Evolutionary conservation across 768 basidiomycete genomes (phyloP), one percentile per base, ranked within the genome.

Genomic region (Phylloporus sp.): DNA sequence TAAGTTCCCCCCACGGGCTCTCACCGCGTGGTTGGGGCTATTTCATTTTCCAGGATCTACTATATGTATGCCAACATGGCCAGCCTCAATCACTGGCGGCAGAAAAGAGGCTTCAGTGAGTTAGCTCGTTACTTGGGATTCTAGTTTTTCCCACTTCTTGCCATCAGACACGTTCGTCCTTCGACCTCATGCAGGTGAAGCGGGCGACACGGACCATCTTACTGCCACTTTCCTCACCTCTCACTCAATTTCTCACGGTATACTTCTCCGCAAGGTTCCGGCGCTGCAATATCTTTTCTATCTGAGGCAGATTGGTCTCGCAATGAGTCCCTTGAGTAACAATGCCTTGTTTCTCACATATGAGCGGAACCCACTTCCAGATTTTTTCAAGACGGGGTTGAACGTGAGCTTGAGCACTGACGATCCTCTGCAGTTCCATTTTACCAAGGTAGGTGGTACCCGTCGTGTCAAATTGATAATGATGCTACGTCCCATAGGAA

Each of bases 211-310:
- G 0, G 96, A 98, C 64, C 96, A 99, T 64, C 78, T 99, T 10
- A 90, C 94, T 0, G 91, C 96, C 3, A 89, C 95, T 3, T 99
- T 92, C 79, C 76, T 99, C 20, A 92, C 92, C 1, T 87, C 94
- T 3, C 95, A 98, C 62, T 97, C 94, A 1, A 98, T 99, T 61
- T 97, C 96, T 9, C 96, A 99, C 60, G 96, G 96, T n/a, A 99
- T 99, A 65, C 74, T 97, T 17, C 78, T 99, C 9, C 86, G 96
- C 48, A 99, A 99, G 68, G 95, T 99, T 6, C 96, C 96, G 0
- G 94, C 94, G 2, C 70, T 99, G 37, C 92, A 95, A 61, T 99
- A 99, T 63, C 79, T 99, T 13, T 99, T 93, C 70, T 99, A 98
- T 66, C 76, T 99, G 54, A 94, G 91, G 69, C 96, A 98, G 70